These are phyloP conservation scores for Curvularia hawaiiensis DNA, from an alignment of 2,329 filamentous ascomycete genomes.

Conservation along the genomic window DNA sequence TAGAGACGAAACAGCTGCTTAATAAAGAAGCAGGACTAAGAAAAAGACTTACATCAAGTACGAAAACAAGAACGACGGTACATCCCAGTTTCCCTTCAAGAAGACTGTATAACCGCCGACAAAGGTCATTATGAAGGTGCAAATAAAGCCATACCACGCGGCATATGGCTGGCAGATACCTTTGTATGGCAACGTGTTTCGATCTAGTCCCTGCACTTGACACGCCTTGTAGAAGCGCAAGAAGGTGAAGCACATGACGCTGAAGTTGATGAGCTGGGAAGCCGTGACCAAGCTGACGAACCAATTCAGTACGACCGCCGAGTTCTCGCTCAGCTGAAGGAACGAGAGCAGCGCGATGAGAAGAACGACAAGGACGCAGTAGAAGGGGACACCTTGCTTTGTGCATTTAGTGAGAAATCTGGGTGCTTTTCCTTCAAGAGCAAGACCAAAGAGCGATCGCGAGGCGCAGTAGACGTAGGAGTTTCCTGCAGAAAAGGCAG, in stretches of 20 bases:
- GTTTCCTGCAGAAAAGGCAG: conserved; percentile 62
- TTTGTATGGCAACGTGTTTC: conserved; percentile 72
- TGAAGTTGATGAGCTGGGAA: conserved; percentile 60
- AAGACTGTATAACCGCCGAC: conserved; percentile 80
- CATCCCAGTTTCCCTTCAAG: conserved; percentile 68
- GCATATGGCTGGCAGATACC: conserved; percentile 72
- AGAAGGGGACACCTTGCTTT: conserved; percentile 73
- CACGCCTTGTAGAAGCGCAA: conserved; percentile 74
- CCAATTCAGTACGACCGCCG: conserved; percentile 74
- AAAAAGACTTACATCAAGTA: conserved; percentile 33
- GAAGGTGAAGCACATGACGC: conserved; percentile 70
- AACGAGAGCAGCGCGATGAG: conserved; percentile 73
- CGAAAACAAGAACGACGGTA: conserved; percentile 75
- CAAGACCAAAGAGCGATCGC: conserved; percentile 59
- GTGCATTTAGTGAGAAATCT: conserved; percentile 60
- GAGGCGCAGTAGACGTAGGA: conserved; percentile 62
- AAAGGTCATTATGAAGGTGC: conserved; percentile 73
- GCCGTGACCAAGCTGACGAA: conserved; percentile 76
- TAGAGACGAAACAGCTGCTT: not conserved
- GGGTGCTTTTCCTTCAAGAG: conserved; percentile 60
- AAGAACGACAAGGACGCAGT: conserved; percentile 71
- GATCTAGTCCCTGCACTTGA: conserved; percentile 69
- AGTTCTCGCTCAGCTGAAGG: conserved; percentile 71
- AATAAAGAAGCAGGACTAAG: not conserved
- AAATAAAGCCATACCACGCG: conserved; percentile 68